phyloP scores from a whole-genome alignment of 2,329 filamentous ascomycete genomes.

The Alternaria ventricosa region DNA sequence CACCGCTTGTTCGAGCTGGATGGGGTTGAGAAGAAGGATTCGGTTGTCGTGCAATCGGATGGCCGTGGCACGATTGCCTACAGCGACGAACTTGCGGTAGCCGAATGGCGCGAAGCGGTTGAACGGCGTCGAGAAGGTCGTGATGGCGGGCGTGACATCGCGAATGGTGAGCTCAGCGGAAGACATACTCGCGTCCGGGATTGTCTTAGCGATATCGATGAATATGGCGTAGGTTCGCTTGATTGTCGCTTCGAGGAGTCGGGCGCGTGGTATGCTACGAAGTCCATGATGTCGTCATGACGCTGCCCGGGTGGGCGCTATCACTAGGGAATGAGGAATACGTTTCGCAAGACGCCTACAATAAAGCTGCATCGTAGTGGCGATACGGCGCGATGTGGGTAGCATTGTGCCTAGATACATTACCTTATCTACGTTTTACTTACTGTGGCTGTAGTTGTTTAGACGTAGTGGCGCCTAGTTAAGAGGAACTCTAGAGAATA shows the following conservation, averaged over 20 bases:
- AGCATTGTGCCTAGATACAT: neutral
- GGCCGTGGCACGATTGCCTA: constrained; percentile 24
- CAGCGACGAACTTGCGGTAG: constrained; percentile 23
- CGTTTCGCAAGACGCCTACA: neutral
- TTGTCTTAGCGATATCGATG: neutral
- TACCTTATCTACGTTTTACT: neutral
- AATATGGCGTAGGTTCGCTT: neutral
- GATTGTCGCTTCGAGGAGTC: neutral
- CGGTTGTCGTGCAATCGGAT: constrained; percentile 13
- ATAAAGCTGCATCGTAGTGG: neutral
- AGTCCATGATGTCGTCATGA: neutral
- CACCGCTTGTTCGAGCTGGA: constrained; percentile 12
- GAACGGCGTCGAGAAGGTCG: constrained; percentile 22
- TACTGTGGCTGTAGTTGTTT: too few species aligned
- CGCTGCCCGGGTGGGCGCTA: neutral
- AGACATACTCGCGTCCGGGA: neutral
- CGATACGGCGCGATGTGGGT: neutral
- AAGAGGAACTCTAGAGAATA: too few species aligned
- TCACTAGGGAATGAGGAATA: too few species aligned
- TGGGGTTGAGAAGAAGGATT: constrained; percentile 19
- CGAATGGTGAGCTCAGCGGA: constrained; percentile 4
- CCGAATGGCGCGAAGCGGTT: constrained; percentile 25
- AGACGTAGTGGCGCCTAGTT: too few species aligned
- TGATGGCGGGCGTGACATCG: constrained; percentile 11
- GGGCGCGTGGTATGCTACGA: neutral